These are phyloP conservation scores for Helichrysum umbraculigerum DNA, from an alignment of 129 eudicot species.

Conservation along the genomic window DNA sequence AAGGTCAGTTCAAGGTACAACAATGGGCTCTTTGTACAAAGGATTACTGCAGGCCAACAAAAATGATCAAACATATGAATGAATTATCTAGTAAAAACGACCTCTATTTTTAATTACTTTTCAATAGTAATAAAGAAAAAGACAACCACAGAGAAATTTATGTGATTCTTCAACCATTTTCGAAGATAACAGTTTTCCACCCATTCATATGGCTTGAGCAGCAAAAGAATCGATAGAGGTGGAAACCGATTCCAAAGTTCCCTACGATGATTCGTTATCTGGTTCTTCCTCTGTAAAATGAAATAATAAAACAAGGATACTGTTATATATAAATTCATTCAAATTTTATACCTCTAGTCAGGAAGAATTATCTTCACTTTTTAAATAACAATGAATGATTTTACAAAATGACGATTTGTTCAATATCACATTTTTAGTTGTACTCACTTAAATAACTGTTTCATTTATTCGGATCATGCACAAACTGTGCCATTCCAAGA, in stretches of 20 bases:
- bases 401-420: too few species aligned
- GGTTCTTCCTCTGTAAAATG: constrained; percentile 37
- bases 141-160: not conserved
- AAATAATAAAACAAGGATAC: not conserved
- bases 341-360: too few species aligned
- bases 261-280: constrained; percentile 20
- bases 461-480: constrained; percentile 4
- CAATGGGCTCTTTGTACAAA: constrained; percentile 17
- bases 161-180: constrained; percentile 14
- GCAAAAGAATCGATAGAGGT: not conserved
- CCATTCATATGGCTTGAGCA: constrained; percentile 4
- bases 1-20: constrained; percentile 21
- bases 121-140: not conserved
- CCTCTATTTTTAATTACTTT: not conserved
- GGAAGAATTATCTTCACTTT: not conserved
- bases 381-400: too few species aligned
- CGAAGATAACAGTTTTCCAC: constrained; percentile 5
- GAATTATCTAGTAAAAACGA: constrained; percentile 5
- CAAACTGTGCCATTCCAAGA: not conserved
- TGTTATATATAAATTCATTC: not conserved
- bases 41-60: constrained; percentile 14
- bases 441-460: not conserved
- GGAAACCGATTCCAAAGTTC: not conserved
- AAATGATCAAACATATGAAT: not conserved
- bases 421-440: too few species aligned